Percentiles rank a stretch among this genome's conserved stretches.
Conservation (phyloP, 305 asterid genomes). For the Solanum hybrid region DNA sequence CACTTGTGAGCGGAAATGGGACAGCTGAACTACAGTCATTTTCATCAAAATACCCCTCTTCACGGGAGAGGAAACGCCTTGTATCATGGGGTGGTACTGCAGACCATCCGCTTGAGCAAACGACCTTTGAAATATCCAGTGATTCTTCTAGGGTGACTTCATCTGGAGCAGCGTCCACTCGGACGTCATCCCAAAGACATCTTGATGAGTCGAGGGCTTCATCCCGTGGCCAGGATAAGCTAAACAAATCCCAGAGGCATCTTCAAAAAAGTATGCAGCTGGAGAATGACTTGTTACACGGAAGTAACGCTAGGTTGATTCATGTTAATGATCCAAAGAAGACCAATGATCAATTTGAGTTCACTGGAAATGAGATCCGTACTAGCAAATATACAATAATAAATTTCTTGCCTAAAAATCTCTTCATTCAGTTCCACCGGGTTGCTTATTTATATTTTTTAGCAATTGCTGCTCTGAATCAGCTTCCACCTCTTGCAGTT, state of each 20-base stretch:
- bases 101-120: constrained; percentile 42
- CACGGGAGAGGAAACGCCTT: constrained; percentile 42
- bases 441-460: constrained; percentile 92
- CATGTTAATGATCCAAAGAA: constrained; percentile 71
- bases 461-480: constrained; percentile 90
- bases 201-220: constrained; percentile 7
- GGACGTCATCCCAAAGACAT: background rate
- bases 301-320: constrained; percentile 56
- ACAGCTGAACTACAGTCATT: constrained; percentile 33
- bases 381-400: constrained; percentile 89
- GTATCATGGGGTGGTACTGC: constrained; percentile 82
- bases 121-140: constrained; percentile 48
- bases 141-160: constrained; percentile 25
- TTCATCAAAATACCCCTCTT: constrained; percentile 31
- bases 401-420: constrained; percentile 85
- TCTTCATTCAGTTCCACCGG: constrained; percentile 91
- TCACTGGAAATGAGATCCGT: constrained; percentile 88
- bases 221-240: constrained; percentile 27
- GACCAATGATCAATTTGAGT: constrained; percentile 58
- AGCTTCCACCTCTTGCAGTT: constrained; percentile 98
- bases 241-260: constrained; percentile 43
- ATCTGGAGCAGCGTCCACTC: constrained; percentile 19
- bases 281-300: constrained; percentile 48
- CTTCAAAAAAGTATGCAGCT: constrained; percentile 77
- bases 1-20: constrained; percentile 17